Evolutionary conservation across 352 stramenopile species (phyloP), one percentile per base, ranked within the genome.

Genomic region (Phytophthora cryptogea): DNA sequence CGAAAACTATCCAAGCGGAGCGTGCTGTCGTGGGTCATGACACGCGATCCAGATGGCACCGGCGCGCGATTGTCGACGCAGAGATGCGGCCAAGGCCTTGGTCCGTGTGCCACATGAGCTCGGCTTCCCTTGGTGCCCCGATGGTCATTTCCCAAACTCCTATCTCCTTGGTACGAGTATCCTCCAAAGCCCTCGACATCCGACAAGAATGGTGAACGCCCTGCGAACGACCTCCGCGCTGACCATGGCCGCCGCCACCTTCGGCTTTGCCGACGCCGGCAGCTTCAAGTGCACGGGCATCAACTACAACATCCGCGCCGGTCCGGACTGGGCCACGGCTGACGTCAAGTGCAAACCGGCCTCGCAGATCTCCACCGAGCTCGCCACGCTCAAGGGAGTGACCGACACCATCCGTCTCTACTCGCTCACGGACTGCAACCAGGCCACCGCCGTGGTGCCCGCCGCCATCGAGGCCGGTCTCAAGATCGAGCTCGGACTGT

Each of bases 271-370:
- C 13, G 54, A 80, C 37, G 69, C 59, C 32, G 16, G 31, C 41
- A 58, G 63, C 53, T 72, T 81, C 52, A 80, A 79, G 70, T 68
- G 63, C 59, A 59, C 69, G 37, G 82, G 79, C 45, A 74, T 91
- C 66, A 91, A 91, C 71, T 91, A 88, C 74, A 87, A 88, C 74
- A 84, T 84, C 54, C 79, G 79, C 59, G 54, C 62, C 5, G 79
- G 76, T 2, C 70, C 77, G 23, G 76, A 89, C 66, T 85, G 71
- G 65, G 74, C 68, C 23, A 42, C 78, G 5, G 50, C 63, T n/a
- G 65, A 51, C 9, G 68, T 63, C 13, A 88, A 85, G 62, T 91
- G 82, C 72, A 89, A 89, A 54, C 58, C 67, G 13, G 45, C 66
- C 13, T 65, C 67, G 26, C 54, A 81, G 54, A 80, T 91, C 54